Base-by-base conservation (phyloP, 495 filamentous ascomycete genomes). In the Daldinia decipiens region DNA sequence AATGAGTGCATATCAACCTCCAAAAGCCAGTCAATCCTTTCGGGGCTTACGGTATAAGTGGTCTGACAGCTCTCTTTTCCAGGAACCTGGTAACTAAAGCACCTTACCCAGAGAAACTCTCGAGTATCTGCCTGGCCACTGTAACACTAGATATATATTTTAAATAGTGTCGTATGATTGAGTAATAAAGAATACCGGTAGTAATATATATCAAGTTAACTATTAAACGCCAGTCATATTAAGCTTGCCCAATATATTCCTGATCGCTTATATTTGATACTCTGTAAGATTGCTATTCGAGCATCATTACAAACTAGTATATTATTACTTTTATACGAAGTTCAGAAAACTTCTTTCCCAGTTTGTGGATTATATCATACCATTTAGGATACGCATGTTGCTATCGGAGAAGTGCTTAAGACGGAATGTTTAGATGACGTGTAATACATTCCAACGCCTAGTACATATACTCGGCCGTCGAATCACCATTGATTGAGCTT, bases 1-100 rank as follows among this genome's bases (percentile, higher is more conserved):
- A 62, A 55, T 47, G 26, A 59, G 45, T 36, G 54, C 13, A 47
- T 54, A 52, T 5, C 26, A 19, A 21, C 19, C 43, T 47, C 43
- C 21, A 47, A 47, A 47, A 24, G 21, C n/a, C 29, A 12, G 12
- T 11, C 31, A 38, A 56, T 56, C 31, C 53, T 34, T 53, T 31
- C 24, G 26, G 4, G 9, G 43, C 43, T 47, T 47, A 53, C 50
- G 15, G 4, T 53, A 27, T 11, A 53, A 0, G 21, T 51, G 9
- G 45, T 51, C 45, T 51, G 45, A 53, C 50, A 24, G 13, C 17
- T 26, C 50, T 53, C 50, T 17, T 12, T 24, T 47, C 43, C 24
- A 29, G 12, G n/a, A 31, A 53, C 15, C 50, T 53, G 26, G 26
- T 31, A n/a, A 17, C 26, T n/a, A 5, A 53, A 11, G 21, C 12